Evolutionary conservation across 768 basidiomycete species (phyloP), one percentile per base, ranked within the genome.

Genomic region (Kwoniella heveanensis): DNA sequence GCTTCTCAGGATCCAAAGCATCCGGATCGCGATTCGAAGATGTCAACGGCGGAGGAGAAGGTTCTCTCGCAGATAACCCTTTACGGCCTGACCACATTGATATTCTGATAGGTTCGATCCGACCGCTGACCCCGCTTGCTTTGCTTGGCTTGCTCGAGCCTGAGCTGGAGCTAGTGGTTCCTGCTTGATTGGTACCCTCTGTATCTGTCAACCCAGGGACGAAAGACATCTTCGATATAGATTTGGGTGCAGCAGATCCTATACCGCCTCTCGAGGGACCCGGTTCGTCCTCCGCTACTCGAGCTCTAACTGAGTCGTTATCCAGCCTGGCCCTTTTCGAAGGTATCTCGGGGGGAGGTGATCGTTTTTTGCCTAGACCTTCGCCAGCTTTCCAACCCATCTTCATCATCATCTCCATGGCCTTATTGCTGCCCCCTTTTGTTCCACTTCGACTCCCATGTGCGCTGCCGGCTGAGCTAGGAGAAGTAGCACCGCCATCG

Each of bases 341-440:
- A 26, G 39, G 39, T 44, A 49, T 8, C 26, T 17, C 30, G n/a
- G 59, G 70, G 2, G 65, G 64, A 17, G 64, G 27, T 21, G 63
- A 63, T 24, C 68, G 58, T 47, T 70, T 66, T 61, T 68, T 74
- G 8, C 78, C 78, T 30, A 79, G 50, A 19, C 73, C 71, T 62
- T 79, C 77, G 12, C 78, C 78, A 5, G 71, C 64, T 60, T 77
- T 77, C 78, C 78, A 79, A 37, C 78, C 78, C 78, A 79, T 79
- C 68, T 74, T 77, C 67, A 71, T 71, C 78, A 79, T 79, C 75
- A 79, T 71, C 27, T 56, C 69, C 70, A 79, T 71, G 15, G 77
- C 78, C 64, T 78, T 78, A n/a, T 60, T 64, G 19, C 60, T 68
- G 5, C 72, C 30, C 8, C 6, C 27, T 32, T 13, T 32, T 25